These are phyloP conservation scores for Acanthamoeba castellanii DNA, from an alignment of 208 protist genomes.

Conservation along the genomic window DNA sequence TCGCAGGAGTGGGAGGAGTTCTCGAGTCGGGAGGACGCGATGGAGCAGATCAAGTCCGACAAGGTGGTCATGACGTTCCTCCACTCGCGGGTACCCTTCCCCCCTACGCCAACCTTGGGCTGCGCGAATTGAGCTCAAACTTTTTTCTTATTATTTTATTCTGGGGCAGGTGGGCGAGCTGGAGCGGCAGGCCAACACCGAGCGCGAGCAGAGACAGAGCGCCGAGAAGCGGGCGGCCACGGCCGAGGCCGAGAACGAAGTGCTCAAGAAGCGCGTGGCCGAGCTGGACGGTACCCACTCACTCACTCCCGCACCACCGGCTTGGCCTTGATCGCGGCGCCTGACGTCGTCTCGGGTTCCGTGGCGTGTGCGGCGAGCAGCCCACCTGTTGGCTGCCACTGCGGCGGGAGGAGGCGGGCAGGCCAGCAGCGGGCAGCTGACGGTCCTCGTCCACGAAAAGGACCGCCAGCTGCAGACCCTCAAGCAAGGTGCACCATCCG, in stretches of 20 bases:
- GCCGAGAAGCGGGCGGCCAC: conserved; percentile 11
- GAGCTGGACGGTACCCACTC: conserved; percentile 7
- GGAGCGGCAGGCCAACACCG: background rate
- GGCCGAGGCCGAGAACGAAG: conserved; percentile 34
- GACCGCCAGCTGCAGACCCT: conserved; percentile 21
- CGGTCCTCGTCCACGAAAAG: background rate
- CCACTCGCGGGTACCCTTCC: conserved; percentile 6
- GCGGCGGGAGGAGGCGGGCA: background rate
- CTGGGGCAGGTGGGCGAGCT: no score
- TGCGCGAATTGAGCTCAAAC: background rate
- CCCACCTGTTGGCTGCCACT: background rate
- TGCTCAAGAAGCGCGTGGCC: background rate
- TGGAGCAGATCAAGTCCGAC: conserved; percentile 51
- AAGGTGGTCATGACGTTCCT: conserved; percentile 19
- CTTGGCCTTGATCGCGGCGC: background rate
- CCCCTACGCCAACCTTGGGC: no score
- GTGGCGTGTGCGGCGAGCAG: background rate
- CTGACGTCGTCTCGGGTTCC: background rate
- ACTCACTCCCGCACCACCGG: background rate
- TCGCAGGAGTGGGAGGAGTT: conserved; percentile 19
- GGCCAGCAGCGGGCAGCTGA: background rate
- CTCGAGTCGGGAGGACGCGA: background rate
- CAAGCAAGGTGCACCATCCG: background rate
- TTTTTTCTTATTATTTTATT: no score
- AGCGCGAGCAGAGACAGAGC: background rate